Evolutionary conservation across 768 basidiomycete species (phyloP), one percentile per base, ranked within the genome.

Genomic region (Tricholomella constricta): DNA sequence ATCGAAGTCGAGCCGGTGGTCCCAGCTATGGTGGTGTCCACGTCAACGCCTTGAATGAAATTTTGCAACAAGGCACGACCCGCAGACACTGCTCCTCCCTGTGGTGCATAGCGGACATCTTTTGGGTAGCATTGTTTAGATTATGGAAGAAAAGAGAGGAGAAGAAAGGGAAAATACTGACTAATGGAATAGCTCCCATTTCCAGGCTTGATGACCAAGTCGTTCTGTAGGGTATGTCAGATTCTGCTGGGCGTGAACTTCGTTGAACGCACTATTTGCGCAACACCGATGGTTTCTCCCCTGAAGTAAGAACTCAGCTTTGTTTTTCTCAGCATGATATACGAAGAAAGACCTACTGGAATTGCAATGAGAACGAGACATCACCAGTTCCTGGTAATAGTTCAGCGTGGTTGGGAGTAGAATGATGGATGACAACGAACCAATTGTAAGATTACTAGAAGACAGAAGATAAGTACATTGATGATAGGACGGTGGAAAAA

Each of bases 51-150:
- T 68, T 86, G 82, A n/a, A 90, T 65, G 61, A 82, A 89, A 63
- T 86, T 84, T 66, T 86, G 79, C 42, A 90, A 74, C 54, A 89
- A 62, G 8, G 62, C 61, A 48, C 73, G 75, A 19, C 88, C 87
- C 1, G 84, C 79, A 1, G 74, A 61, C n/a, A 72, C 66, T 6
- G 82, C 80, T 19, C 62, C 69, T 6, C 82, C 82, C 55, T 83
- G 80, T 0, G 84, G 82, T 9, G 80, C 73, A 67, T 78, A 89
- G 44, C 83, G 74, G 4, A 89, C 85, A 52, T 83, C 84, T 79
- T 54, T 5, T 4, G 35, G 8, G 37, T n/a, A 32, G 9, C 20
- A 23, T 40, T 7, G 54, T 34, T 31, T 15, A 43, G 43, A 20
- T 15, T 15, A 29, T 10, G 6, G 36, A 40, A 20, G 14, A 8